Evolutionary conservation across 2,329 filamentous ascomycete genomes (phyloP).

Genomic region (Cercospora zeina): DNA sequence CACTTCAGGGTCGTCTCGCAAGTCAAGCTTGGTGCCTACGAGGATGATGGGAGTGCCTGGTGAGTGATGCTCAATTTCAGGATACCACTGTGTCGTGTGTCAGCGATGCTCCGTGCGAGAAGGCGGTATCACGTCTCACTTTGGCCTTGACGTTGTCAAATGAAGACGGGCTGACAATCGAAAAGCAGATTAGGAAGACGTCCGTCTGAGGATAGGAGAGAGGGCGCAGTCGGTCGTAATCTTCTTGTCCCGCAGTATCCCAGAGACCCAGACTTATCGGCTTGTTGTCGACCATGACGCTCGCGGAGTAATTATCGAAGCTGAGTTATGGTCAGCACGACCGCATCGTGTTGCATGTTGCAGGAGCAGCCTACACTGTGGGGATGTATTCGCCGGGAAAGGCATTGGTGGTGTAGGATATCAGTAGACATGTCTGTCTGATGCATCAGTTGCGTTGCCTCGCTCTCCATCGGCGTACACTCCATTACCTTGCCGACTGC

Average conservation of each 20-base stretch:
- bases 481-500: conserved; percentile 89
- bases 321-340: conserved; percentile 49
- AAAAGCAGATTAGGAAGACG: conserved; percentile 98
- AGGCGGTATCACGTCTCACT: conserved; percentile 53
- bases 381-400: conserved; percentile 99
- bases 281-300: conserved; percentile 98
- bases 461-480: conserved; percentile 1
- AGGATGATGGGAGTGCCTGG: conserved; percentile 95
- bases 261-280: conserved; percentile 94
- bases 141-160: conserved; percentile 99
- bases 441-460: conserved; percentile 32
- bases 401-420: conserved; percentile 98
- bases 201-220: conserved; percentile 98
- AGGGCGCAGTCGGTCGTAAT: conserved; percentile 92
- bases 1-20: conserved; percentile 83
- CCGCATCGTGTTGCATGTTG: conserved; percentile 38
- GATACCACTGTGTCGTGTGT: conserved; percentile 72
- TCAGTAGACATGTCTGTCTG: conserved; percentile 88
- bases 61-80: conserved; percentile 95
- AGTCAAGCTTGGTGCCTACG: conserved; percentile 93
- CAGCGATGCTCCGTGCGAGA: conserved; percentile 11
- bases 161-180: conserved; percentile 93
- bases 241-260: conserved; percentile 98
- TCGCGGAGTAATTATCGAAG: conserved; percentile 98
- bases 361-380: conserved; percentile 69